These are phyloP conservation scores for Cornus florida DNA, from an alignment of 148 eudicot genomes.

Conservation along the genomic window DNA sequence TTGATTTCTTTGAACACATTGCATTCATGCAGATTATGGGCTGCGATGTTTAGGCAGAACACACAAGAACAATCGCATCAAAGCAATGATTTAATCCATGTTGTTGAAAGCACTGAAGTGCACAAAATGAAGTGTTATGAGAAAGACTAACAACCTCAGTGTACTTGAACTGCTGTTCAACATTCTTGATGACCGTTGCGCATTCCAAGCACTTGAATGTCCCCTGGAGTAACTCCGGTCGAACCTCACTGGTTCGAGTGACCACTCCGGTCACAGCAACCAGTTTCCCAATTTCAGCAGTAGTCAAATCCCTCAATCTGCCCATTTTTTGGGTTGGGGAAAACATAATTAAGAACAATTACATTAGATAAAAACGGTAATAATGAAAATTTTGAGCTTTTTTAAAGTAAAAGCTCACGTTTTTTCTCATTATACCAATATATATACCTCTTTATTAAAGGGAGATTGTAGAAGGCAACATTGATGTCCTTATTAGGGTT, in stretches of 20 bases:
- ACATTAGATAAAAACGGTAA: too few relatives aligned
- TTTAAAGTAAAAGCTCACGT: too few relatives aligned
- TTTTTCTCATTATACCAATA: too few relatives aligned
- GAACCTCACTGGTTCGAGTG: conserved; percentile 95
- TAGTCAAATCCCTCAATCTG: conserved; percentile 80
- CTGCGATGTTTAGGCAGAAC: conserved; percentile 35
- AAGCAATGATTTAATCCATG: not conserved
- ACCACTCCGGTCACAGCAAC: conserved; percentile 93
- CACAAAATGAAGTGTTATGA: not conserved
- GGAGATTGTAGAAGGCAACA: conserved; percentile 83
- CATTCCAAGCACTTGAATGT: conserved; percentile 94
- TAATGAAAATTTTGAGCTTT: too few relatives aligned
- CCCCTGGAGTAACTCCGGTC: conserved; percentile 94
- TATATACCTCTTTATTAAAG: conserved; percentile 69
- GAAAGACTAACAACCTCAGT: conserved; percentile 62
- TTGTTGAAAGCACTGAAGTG: not conserved
- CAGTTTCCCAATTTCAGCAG: conserved; percentile 79
- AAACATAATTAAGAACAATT: not conserved
- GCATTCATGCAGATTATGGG: conserved; percentile 89
- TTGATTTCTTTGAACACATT: conserved; percentile 70
- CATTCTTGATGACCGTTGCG: conserved; percentile 68
- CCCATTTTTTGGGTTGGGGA: not conserved
- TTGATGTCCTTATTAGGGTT: conserved; percentile 82
- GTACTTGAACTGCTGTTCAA: conserved; percentile 94
- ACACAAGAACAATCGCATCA: not conserved